Conservation (phyloP, 306 rosid genomes). For the Canavalia ensiformis region DNA sequence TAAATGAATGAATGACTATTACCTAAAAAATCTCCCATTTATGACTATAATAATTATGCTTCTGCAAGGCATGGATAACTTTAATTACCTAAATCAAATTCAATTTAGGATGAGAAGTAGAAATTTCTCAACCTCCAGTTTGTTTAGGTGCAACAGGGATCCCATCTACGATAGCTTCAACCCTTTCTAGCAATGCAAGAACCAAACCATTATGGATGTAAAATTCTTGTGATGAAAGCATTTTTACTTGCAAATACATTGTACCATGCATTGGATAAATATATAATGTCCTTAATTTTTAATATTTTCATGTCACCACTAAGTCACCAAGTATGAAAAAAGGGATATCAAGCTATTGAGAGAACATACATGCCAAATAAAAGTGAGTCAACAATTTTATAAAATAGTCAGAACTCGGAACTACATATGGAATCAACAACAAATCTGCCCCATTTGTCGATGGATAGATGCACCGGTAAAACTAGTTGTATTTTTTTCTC, state of each 20-base stretch:
- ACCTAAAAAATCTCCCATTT: background rate
- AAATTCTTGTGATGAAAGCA: slow-evolving; percentile 90
- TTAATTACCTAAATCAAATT: slow-evolving; percentile 86
- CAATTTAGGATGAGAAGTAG: slow-evolving; percentile 85
- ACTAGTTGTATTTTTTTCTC: background rate
- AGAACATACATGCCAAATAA: background rate
- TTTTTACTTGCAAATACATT: slow-evolving; percentile 69
- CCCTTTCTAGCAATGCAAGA: slow-evolving; percentile 94
- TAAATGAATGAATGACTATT: slow-evolving; percentile 3
- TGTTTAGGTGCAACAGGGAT: slow-evolving; percentile 76
- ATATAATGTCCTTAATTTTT: background rate
- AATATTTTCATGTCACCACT: background rate
- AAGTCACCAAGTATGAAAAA: background rate
- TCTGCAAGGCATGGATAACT: slow-evolving; percentile 15
- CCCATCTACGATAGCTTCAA: slow-evolving; percentile 97
- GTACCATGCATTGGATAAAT: slow-evolving; percentile 28
- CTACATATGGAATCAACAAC: slow-evolving; percentile 4
- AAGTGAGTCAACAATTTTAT: background rate
- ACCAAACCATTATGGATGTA: slow-evolving; percentile 95
- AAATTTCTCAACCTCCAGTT: slow-evolving; percentile 86
- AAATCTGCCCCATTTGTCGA: background rate
- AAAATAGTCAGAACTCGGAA: background rate
- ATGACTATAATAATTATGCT: slow-evolving; percentile 11
- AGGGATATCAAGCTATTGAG: no score
- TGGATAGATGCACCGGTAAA: slow-evolving; percentile 19